These are phyloP conservation scores for Scedosporium minutisporum DNA, from an alignment of 2,329 filamentous ascomycete species.

Conservation along the genomic window DNA sequence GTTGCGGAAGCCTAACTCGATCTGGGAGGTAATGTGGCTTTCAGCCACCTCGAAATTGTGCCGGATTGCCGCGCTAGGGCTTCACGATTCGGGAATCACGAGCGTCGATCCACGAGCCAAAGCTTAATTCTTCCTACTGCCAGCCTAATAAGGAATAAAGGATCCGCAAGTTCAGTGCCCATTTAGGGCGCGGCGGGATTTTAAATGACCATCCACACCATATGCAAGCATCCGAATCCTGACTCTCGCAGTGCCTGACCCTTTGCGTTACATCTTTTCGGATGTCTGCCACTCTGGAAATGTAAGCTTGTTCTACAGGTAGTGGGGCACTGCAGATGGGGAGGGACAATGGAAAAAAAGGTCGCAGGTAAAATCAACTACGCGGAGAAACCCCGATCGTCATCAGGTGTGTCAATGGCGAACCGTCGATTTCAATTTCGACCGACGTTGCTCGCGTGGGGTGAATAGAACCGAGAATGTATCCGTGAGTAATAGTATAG, in stretches of 20 bases:
- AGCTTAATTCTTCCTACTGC: not conserved
- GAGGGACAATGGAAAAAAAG: not conserved
- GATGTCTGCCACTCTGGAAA: not conserved
- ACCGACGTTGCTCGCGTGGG: not conserved
- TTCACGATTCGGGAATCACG: not conserved
- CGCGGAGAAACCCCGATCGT: not conserved
- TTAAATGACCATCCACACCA: not conserved
- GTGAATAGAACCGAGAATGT: not conserved
- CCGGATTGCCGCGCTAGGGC: too few species aligned
- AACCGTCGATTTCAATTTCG: not conserved
- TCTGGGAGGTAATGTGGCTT: too few species aligned
- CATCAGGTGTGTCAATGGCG: not conserved
- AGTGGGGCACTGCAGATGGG: not conserved
- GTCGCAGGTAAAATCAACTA: not conserved
- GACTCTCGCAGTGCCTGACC: too few species aligned
- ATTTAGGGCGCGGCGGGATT: too few species aligned
- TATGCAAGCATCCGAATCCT: not conserved
- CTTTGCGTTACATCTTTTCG: not conserved
- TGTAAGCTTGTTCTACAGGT: too few species aligned
- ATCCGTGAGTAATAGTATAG: not conserved
- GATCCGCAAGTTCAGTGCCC: not conserved
- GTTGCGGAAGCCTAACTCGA: not conserved
- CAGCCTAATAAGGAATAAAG: not conserved
- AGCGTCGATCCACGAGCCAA: not conserved
- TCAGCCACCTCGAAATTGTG: too few species aligned